phyloP scores from a whole-genome alignment of 2,329 filamentous ascomycete species.

The Fusarium mexicanum region DNA sequence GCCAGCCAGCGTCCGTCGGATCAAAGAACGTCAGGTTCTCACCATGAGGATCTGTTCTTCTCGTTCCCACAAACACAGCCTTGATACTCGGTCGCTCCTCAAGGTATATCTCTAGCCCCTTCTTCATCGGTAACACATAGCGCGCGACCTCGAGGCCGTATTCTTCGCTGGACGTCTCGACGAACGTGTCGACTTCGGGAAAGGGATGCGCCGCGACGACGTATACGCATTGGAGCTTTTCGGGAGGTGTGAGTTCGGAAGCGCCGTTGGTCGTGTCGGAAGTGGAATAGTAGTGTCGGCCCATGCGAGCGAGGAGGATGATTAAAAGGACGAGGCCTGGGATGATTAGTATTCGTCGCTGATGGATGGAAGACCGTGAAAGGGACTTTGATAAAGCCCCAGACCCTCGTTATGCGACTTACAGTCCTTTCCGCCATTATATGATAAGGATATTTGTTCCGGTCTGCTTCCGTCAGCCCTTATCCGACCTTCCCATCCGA shows the following conservation, averaged over 20 bases:
- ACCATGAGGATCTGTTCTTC: conserved; percentile 92
- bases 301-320: conserved; percentile 77
- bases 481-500: neutral
- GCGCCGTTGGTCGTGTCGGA: conserved; percentile 32
- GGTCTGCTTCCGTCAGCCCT: conserved; percentile 60
- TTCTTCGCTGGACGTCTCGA: conserved; percentile 67
- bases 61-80: conserved; percentile 71
- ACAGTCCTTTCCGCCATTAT: conserved; percentile 97
- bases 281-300: conserved; percentile 49
- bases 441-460: conserved; percentile 85
- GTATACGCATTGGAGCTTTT: conserved; percentile 81
- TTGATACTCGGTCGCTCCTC: conserved; percentile 68
- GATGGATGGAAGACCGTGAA: accelerated
- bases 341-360: neutral
- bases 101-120: conserved; percentile 82
- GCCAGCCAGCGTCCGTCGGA: conserved; percentile 89
- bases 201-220: conserved; percentile 89
- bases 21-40: conserved; percentile 83
- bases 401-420: neutral
- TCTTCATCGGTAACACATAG: conserved; percentile 82
- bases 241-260: conserved; percentile 48
- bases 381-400: too few species aligned
- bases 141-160: conserved; percentile 82
- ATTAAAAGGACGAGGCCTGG: conserved; percentile 83
- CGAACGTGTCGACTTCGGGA: conserved; percentile 85